A percentile compares a stretch with the other conserved stretches of the same genome.
Evolutionary conservation across 495 filamentous ascomycete species (phyloP).

Genomic region (Aspergillus wentii): DNA sequence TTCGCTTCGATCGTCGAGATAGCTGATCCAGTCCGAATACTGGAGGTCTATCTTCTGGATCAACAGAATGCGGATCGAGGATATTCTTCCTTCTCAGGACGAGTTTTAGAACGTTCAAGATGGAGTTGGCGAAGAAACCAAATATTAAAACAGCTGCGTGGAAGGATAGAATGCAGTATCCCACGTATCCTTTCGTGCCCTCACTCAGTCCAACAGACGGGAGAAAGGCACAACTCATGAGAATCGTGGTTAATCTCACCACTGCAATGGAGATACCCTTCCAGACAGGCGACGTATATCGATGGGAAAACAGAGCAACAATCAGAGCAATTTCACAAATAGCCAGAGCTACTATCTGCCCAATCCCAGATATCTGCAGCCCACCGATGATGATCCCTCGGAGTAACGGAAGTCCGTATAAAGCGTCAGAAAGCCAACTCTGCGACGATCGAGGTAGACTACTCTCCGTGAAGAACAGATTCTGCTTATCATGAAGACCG

Average conservation of each 20-base stretch:
- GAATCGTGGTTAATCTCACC: conserved; percentile 1
- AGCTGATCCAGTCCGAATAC: conserved; percentile 11
- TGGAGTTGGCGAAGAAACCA: conserved; percentile 1
- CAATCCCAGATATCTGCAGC: conserved; percentile 7
- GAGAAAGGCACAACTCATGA: conserved; percentile 9
- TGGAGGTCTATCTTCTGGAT: not conserved
- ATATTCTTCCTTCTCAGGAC: not conserved
- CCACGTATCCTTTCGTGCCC: conserved; percentile 1
- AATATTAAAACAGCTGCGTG: conserved; percentile 1
- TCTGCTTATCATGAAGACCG: not conserved
- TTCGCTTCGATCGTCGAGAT: conserved; percentile 8
- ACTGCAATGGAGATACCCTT: not conserved
- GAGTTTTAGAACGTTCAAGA: not conserved
- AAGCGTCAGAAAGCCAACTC: conserved; percentile 3
- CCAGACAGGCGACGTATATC: not conserved
- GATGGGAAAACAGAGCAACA: not conserved
- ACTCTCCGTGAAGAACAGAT: conserved; percentile 2
- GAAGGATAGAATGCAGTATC: conserved; percentile 7
- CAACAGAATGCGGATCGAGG: not conserved
- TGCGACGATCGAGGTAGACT: not conserved
- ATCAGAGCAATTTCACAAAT: conserved; percentile 6
- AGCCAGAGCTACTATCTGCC: conserved; percentile 4
- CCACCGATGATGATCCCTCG: conserved; percentile 8
- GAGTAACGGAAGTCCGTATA: conserved; percentile 10
- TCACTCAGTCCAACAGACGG: conserved; percentile 1